Conservation (phyloP, 2,329 filamentous ascomycete species). For the Daldinia sp. region DNA sequence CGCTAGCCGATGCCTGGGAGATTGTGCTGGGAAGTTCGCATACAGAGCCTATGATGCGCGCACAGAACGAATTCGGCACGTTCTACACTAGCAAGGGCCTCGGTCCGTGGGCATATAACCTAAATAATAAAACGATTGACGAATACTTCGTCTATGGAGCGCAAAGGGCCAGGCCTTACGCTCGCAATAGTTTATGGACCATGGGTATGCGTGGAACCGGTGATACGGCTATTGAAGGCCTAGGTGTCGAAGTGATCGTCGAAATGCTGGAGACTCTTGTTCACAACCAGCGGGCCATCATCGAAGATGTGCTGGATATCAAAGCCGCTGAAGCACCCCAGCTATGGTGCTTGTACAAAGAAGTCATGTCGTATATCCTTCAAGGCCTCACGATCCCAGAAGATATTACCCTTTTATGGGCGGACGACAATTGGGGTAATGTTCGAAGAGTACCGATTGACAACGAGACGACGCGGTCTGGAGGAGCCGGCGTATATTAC, state of each 20-base stretch:
- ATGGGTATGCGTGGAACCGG: constrained; percentile 75
- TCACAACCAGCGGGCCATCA: constrained; percentile 64
- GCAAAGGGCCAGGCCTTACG: constrained; percentile 69
- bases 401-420: constrained; percentile 68
- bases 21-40: constrained; percentile 78
- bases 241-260: constrained; percentile 65
- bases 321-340: constrained; percentile 66
- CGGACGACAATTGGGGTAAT: constrained; percentile 71
- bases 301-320: constrained; percentile 63
- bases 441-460: constrained; percentile 64
- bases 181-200: constrained; percentile 70
- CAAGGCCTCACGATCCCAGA: constrained; percentile 67
- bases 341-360: constrained; percentile 78
- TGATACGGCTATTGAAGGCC: constrained; percentile 66
- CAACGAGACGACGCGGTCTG: constrained; percentile 60
- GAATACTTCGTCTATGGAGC: constrained; percentile 75
- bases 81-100: constrained; percentile 54
- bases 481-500: constrained; percentile 68
- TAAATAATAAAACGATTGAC: constrained; percentile 73
- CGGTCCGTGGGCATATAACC: constrained; percentile 74
- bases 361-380: constrained; percentile 75
- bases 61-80: constrained; percentile 63
- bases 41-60: constrained; percentile 74
- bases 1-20: constrained; percentile 75
- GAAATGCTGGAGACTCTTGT: constrained; percentile 68